These are phyloP conservation scores for Singerocomus inundabilis DNA, from an alignment of 1,284 basidiomycete species.

Conservation along the genomic window DNA sequence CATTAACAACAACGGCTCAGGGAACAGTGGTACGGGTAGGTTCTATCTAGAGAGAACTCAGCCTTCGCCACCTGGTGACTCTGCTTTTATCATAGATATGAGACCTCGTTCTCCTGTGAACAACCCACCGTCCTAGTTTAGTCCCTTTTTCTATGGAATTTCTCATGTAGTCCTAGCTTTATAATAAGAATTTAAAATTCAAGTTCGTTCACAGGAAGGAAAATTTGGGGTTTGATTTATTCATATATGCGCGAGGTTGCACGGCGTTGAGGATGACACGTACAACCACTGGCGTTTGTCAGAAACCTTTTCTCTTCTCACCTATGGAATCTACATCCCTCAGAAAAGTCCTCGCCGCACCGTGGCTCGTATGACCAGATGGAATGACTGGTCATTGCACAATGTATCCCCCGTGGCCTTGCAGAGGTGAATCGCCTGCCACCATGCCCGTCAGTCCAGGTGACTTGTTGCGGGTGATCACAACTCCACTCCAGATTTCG, in stretches of 20 bases:
- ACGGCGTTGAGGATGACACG: not conserved
- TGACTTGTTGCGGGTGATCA: not conserved
- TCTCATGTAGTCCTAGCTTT: constrained; percentile 4
- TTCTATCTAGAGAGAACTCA: not conserved
- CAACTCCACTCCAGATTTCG: not conserved
- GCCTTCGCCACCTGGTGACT: not conserved
- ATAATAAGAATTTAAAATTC: not conserved
- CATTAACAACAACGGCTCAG: constrained; percentile 8
- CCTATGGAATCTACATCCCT: not conserved
- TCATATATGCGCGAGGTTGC: not conserved
- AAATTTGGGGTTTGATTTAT: not conserved
- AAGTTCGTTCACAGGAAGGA: not conserved
- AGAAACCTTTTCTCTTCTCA: not conserved
- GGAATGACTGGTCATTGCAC: not conserved
- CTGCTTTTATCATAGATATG: not conserved
- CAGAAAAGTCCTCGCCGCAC: not conserved
- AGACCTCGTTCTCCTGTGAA: not conserved
- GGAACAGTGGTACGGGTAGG: constrained; percentile 12
- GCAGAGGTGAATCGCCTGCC: too few species aligned
- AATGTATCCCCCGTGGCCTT: too few species aligned
- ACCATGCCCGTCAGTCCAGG: too few species aligned
- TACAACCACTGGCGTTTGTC: not conserved
- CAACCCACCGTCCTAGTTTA: not conserved
- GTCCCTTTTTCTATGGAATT: not conserved
- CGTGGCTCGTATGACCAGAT: not conserved